Conservation (phyloP, 805 yeast species). For the Lipomyces sp. region DNA sequence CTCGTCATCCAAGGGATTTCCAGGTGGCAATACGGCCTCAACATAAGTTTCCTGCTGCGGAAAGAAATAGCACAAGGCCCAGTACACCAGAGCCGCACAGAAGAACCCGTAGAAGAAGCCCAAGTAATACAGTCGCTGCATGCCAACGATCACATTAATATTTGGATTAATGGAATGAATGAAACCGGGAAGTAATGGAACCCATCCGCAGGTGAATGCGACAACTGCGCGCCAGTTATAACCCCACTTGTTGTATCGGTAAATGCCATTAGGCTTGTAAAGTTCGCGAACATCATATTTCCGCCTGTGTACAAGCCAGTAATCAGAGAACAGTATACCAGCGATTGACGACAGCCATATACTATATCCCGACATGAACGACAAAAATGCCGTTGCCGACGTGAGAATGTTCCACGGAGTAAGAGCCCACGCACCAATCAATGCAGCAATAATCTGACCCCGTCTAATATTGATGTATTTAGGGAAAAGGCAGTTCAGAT, state of each 20-base stretch:
- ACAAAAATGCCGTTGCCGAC: too few relatives aligned
- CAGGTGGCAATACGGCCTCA: slow-evolving; percentile 21
- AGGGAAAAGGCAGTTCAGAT: too few relatives aligned
- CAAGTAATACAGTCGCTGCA: slow-evolving; percentile 33
- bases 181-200: slow-evolving; percentile 30
- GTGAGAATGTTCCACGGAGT: too few relatives aligned
- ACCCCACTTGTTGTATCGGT: slow-evolving; percentile 31
- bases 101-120: slow-evolving; percentile 34
- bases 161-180: slow-evolving; percentile 18
- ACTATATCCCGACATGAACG: too few relatives aligned
- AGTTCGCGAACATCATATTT: too few relatives aligned
- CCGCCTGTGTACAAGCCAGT: too few relatives aligned
- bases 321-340: too few relatives aligned
- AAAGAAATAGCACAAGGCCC: slow-evolving; percentile 12
- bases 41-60: slow-evolving; percentile 21
- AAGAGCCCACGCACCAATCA: too few relatives aligned
- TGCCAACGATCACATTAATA: slow-evolving; percentile 17
- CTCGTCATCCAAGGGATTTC: slow-evolving; percentile 18
- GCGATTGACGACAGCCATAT: too few relatives aligned
- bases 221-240: slow-evolving; percentile 23
- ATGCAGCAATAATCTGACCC: too few relatives aligned
- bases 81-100: slow-evolving; percentile 22
- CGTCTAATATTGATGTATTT: too few relatives aligned
- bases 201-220: slow-evolving; percentile 26
- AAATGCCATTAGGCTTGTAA: slow-evolving; percentile 1